Evolutionary conservation across 1,284 basidiomycete species (phyloP).

Genomic region (Sporisorium exsertum): DNA sequence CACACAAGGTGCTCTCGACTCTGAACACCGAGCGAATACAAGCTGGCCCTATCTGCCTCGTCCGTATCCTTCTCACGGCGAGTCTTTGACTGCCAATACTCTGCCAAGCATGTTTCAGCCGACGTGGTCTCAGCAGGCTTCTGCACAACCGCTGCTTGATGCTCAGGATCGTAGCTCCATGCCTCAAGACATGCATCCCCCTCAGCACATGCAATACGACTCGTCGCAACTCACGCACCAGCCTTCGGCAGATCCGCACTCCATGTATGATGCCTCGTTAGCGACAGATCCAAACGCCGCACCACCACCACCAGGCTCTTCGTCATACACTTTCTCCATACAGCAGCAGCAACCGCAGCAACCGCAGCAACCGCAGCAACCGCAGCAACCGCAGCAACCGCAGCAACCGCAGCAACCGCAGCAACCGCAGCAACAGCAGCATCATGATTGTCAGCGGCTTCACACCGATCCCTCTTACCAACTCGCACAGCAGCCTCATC

Average conservation of each 20-base stretch:
- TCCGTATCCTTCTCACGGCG: neutral
- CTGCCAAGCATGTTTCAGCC: slow-evolving; percentile 41
- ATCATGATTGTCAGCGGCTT: slow-evolving; percentile 1
- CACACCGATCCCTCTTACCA: slow-evolving; percentile 6
- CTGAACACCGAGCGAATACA: neutral
- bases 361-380: slow-evolving; percentile 9
- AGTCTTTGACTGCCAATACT: neutral
- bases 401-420: slow-evolving; percentile 16
- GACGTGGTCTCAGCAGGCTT: slow-evolving; percentile 41
- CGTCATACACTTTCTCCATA: slow-evolving; percentile 15
- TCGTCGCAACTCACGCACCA: slow-evolving; percentile 8
- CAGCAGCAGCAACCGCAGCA: slow-evolving; percentile 22
- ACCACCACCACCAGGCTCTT: slow-evolving; percentile 14
- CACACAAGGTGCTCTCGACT: neutral
- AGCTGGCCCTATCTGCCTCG: neutral
- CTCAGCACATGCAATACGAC: slow-evolving; percentile 18
- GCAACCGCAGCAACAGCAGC: slow-evolving; percentile 13
- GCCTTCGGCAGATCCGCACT: slow-evolving; percentile 5
- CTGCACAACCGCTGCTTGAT: slow-evolving; percentile 17
- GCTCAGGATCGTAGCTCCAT: slow-evolving; percentile 4
- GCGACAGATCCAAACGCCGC: slow-evolving; percentile 8
- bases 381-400: neutral
- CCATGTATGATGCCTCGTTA: slow-evolving; percentile 18
- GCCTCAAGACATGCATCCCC: slow-evolving; percentile 12
- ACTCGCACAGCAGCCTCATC: neutral